Base-by-base conservation (phyloP, 2,329 filamentous ascomycete genomes). In the Lasiodiplodia gonubiensis region DNA sequence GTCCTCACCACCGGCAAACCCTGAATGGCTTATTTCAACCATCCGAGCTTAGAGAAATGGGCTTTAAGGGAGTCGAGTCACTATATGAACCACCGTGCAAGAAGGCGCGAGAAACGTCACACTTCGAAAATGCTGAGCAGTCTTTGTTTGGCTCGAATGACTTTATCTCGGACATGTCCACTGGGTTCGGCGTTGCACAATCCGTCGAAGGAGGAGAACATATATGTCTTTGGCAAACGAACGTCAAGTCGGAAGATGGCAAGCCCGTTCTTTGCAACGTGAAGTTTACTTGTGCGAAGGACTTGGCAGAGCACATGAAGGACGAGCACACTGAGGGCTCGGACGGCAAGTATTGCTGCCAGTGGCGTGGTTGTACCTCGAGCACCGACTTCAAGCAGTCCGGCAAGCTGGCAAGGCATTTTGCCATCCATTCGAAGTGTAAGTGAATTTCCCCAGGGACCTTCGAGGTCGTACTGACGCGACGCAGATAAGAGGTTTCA, bases 321-420 rank as follows among this genome's bases (percentile, higher is more conserved):
- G 57, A 67, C 21, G 51, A 59, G 7, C 66, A 67, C 14, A 64
- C 66, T 6, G 66, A 63, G 49, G 66, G 66, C 3, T 10, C n/a
- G 21, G 51, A 64, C 16, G 66, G 67, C 60, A 64, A 64, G 42
- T 64, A 68, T 23, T 65, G 60, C 30, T 68, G 67, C 12, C 76
- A 76, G 64, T 80, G 78, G 78, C 73, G 76, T 64, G 70, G 69
- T 16, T 80, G 78, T 57, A 75, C 78, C 39, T 72, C 73, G 4
- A 71, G 69, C 10, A 79, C 78, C 67, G 77, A 80, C 67, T 79
- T 79, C 70, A 79, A 79, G 67, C 78, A 80, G 67, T 76, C 77
- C 21, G 77, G 75, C 6, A 80, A 80, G 69, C 72, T 80, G 3
- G 76, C 72, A 27, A 74, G 78, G 12, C 78, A 80, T 66, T 71